These are phyloP conservation scores for Thelonectria discophora DNA, from an alignment of 2,329 filamentous ascomycete genomes.

Conservation along the genomic window DNA sequence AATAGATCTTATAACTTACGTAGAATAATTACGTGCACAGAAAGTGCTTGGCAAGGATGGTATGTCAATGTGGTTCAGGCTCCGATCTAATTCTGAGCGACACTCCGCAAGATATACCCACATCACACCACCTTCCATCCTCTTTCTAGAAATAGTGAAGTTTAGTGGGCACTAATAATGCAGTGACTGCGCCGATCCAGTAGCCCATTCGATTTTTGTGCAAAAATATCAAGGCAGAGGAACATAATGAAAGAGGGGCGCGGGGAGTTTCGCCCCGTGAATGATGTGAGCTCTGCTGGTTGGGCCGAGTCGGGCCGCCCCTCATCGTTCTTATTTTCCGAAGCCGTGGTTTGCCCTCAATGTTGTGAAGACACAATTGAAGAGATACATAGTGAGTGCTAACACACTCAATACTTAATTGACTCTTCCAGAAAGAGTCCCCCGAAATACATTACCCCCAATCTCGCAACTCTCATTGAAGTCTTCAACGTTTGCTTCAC, in stretches of 20 bases:
- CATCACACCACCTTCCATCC: background rate
- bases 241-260: background rate
- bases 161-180: background rate
- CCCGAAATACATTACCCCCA: background rate
- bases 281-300: background rate
- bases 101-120: background rate
- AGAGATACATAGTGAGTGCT: no score
- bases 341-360: background rate
- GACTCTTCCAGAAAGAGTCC: no score
- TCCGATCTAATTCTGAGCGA: background rate
- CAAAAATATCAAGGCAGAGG: background rate
- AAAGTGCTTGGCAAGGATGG: no score
- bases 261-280: background rate
- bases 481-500: no score
- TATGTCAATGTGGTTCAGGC: no score
- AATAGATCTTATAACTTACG: no score
- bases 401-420: no score
- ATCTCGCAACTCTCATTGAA: no score
- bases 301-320: background rate
- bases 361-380: no score
- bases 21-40: no score
- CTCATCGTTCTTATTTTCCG: background rate
- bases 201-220: background rate
- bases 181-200: background rate
- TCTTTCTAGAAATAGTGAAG: background rate